Percentiles rank a stretch among this genome's conserved stretches.
Conservation (phyloP, 331 rosid genomes). For the Pyracantha coccinea region DNA sequence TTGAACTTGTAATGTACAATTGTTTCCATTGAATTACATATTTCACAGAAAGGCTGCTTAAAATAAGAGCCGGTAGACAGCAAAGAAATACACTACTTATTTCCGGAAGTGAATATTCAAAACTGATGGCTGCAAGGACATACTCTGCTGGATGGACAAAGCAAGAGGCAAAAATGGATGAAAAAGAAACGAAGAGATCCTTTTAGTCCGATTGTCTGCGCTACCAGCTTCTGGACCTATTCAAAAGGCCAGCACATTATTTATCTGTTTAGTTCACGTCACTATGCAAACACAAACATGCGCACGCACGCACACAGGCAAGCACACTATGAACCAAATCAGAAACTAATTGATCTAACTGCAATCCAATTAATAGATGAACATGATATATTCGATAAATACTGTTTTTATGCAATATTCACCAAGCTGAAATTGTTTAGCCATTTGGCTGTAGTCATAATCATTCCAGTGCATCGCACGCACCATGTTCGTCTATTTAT, state of each 20-base stretch:
- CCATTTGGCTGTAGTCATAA: neutral
- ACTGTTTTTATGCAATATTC: neutral
- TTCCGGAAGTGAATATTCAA: slow-evolving; percentile 90
- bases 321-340: neutral
- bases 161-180: slow-evolving; percentile 92
- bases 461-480: neutral
- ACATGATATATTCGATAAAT: neutral
- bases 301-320: neutral
- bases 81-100: slow-evolving; percentile 13
- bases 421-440: neutral
- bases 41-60: neutral
- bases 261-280: neutral
- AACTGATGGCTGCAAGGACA: slow-evolving; percentile 66
- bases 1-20: neutral
- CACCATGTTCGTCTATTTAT: neutral
- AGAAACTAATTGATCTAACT: neutral
- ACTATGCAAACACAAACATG: no score
- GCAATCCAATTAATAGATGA: neutral
- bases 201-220: slow-evolving; percentile 69
- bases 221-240: slow-evolving; percentile 95
- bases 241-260: slow-evolving; percentile 7
- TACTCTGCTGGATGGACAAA: slow-evolving; percentile 76
- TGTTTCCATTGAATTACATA: neutral
- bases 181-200: slow-evolving; percentile 70
- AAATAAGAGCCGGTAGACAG: neutral